phyloP scores from a whole-genome alignment of 257 asterid genomes.

The Nicotiana knightiana region DNA sequence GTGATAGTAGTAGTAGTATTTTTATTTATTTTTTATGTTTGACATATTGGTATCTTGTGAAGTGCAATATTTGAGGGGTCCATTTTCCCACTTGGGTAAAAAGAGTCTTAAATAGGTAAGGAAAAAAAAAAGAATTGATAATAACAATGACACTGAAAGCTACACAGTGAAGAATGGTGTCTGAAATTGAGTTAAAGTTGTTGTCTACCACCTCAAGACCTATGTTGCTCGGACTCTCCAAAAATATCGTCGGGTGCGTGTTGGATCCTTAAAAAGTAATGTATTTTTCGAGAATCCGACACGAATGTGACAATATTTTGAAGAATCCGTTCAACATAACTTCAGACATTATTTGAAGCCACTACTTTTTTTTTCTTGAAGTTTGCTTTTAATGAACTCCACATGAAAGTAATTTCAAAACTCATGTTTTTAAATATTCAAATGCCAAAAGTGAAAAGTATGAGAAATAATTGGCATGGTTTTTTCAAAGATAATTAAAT shows the following conservation, averaged over 20 bases:
- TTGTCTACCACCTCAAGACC: constrained; percentile 19
- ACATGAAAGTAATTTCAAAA: neutral
- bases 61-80: neutral
- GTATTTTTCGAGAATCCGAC: no score
- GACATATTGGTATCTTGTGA: neutral
- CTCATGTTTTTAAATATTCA: neutral
- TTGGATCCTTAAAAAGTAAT: no score
- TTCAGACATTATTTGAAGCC: constrained; percentile 4
- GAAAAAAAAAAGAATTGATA: neutral
- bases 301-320: no score
- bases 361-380: neutral
- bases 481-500: neutral
- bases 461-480: neutral
- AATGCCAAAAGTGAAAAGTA: neutral
- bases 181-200: constrained; percentile 1
- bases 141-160: constrained; percentile 14
- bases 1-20: no score
- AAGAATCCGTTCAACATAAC: neutral
- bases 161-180: constrained; percentile 14
- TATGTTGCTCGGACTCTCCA: no score
- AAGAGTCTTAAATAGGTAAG: neutral
- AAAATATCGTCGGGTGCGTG: no score
- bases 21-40: neutral
- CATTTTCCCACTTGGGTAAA: neutral
- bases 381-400: neutral